These are phyloP conservation scores for Wallacemonas collosoma DNA, from an alignment of 208 protist species.

Conservation along the genomic window DNA sequence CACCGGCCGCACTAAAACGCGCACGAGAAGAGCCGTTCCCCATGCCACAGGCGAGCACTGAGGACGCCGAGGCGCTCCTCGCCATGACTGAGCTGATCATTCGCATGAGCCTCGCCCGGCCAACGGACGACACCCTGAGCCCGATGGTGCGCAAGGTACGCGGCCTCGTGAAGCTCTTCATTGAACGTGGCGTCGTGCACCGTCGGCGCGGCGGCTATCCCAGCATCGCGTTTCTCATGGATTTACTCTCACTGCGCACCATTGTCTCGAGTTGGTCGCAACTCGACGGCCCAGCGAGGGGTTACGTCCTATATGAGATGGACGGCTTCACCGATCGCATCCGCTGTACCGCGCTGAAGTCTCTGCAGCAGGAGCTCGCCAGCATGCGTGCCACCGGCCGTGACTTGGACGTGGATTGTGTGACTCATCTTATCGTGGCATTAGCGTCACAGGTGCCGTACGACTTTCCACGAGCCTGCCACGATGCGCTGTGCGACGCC, in stretches of 20 bases:
- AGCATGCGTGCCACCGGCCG: constrained; percentile 17
- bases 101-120: constrained; percentile 41
- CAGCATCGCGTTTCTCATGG: constrained; percentile 50
- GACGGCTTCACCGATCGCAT: constrained; percentile 12
- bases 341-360: background rate
- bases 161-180: constrained; percentile 32
- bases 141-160: constrained; percentile 34
- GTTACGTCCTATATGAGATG: constrained; percentile 14
- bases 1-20: constrained; percentile 17
- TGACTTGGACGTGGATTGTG: background rate
- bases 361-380: constrained; percentile 6
- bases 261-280: constrained; percentile 40
- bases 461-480: constrained; percentile 9
- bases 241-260: constrained; percentile 59
- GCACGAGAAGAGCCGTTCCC: constrained; percentile 36
- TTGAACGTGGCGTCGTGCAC: constrained; percentile 34
- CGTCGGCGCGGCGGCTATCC: constrained; percentile 37
- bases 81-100: constrained; percentile 47
- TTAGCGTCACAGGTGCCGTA: constrained; percentile 17
- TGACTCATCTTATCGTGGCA: constrained; percentile 7
- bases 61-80: constrained; percentile 34
- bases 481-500: constrained; percentile 20
- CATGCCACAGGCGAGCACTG: constrained; percentile 21
- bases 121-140: constrained; percentile 24
- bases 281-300: constrained; percentile 17